Conservation (phyloP, 2,329 filamentous ascomycete species). For the Fusarium oligoseptatum region DNA sequence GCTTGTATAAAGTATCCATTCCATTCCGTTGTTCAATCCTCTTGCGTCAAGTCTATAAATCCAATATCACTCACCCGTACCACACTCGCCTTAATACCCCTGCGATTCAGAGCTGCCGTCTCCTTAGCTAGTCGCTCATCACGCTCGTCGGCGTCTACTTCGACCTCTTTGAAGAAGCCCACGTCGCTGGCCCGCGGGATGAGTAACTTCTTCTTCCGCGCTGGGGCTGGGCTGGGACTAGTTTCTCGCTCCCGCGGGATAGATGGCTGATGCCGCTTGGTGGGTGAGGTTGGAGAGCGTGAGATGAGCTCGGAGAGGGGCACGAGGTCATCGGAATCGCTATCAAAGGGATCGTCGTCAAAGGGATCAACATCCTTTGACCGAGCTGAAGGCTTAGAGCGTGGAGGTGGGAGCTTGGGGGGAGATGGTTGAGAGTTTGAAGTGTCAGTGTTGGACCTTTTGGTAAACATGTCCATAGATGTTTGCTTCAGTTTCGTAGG, state of each 20-base stretch:
- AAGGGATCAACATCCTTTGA: background rate
- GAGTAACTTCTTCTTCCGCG: conserved; percentile 55
- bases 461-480: conserved; percentile 50
- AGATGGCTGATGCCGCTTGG: conserved; percentile 19
- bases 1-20: background rate
- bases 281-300: conserved; percentile 13
- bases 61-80: conserved; percentile 51
- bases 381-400: background rate
- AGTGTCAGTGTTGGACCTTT: conserved; percentile 13
- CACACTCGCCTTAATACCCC: conserved; percentile 31
- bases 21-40: conserved; percentile 33
- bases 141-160: conserved; percentile 45
- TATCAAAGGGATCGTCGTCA: conserved; percentile 7
- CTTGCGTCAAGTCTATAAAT: conserved; percentile 51
- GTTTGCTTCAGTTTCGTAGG: conserved; percentile 49
- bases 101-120: conserved; percentile 22
- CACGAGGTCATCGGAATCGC: conserved; percentile 35
- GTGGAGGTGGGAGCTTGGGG: conserved; percentile 1
- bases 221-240: conserved; percentile 36
- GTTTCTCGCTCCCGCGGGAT: background rate
- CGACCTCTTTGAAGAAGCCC: conserved; percentile 56
- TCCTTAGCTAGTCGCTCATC: conserved; percentile 43
- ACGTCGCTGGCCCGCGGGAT: conserved; percentile 53
- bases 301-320: conserved; percentile 31
- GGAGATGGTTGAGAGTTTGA: conserved; percentile 15